Conservation (phyloP, 352 stramenopile species). For the Pythium dissimile region DNA sequence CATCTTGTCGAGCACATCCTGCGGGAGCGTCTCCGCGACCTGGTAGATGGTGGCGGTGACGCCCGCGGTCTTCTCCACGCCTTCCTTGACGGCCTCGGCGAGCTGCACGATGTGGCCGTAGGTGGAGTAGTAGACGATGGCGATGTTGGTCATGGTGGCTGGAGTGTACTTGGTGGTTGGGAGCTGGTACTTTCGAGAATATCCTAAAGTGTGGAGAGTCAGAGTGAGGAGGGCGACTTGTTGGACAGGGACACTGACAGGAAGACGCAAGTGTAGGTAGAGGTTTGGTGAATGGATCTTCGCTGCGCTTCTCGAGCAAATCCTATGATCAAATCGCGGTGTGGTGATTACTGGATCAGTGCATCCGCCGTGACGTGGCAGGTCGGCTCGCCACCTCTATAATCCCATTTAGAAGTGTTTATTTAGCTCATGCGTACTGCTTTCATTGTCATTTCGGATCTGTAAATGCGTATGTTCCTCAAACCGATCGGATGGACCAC, state of each 20-base stretch:
- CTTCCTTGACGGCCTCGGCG: conserved; percentile 56
- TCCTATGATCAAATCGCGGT: too few species aligned
- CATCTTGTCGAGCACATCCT: conserved; percentile 71
- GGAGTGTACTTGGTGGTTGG: neutral
- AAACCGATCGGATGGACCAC: too few species aligned
- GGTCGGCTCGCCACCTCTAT: neutral
- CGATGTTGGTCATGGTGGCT: conserved; percentile 47
- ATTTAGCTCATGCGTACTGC: too few species aligned
- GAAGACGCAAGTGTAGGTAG: neutral
- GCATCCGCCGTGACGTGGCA: neutral
- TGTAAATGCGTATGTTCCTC: too few species aligned
- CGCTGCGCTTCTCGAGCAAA: neutral
- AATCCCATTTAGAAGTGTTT: neutral
- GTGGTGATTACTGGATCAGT: neutral
- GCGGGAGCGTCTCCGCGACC: conserved; percentile 61
- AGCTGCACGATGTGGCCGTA: conserved; percentile 74
- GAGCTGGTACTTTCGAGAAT: neutral
- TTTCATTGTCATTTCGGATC: too few species aligned
- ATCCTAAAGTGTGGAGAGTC: too few species aligned
- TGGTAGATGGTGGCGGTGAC: conserved; percentile 53
- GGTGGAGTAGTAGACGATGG: conserved; percentile 74
- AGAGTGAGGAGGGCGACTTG: too few species aligned
- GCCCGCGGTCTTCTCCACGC: conserved; percentile 52
- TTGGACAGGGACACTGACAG: too few species aligned
- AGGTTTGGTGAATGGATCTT: neutral